phyloP scores from a whole-genome alignment of 441 rosid species.

The Francoa sonchifolia region DNA sequence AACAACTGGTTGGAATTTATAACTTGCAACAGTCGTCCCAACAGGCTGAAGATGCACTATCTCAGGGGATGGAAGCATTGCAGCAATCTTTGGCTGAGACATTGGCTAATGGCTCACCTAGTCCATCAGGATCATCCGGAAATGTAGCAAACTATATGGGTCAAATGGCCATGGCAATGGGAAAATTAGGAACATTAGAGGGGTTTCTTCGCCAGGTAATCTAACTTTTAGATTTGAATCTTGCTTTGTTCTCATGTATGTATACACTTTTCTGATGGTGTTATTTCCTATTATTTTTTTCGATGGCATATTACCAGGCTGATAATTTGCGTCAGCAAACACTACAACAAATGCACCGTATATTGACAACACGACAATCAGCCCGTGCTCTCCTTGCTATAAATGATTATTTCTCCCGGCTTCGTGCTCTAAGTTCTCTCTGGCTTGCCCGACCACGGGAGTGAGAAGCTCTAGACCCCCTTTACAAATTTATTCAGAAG shows the following conservation, averaged over 20 bases:
- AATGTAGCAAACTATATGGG: constrained; percentile 42
- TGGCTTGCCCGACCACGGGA: constrained; percentile 66
- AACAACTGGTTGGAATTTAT: constrained; percentile 43
- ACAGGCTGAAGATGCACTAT: constrained; percentile 91
- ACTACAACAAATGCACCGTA: constrained; percentile 61
- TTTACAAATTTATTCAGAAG: too few relatives aligned
- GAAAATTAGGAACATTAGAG: constrained; percentile 54
- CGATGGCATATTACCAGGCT: constrained; percentile 48
- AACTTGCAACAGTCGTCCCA: constrained; percentile 59
- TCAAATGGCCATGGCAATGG: constrained; percentile 56
- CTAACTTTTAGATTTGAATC: not conserved
- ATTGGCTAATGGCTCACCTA: constrained; percentile 46
- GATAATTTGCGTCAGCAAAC: constrained; percentile 85
- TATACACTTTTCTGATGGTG: not conserved
- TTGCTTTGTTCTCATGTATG: constrained; percentile 2
- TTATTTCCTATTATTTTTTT: too few relatives aligned
- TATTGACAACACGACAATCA: constrained; percentile 67
- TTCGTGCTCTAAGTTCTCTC: constrained; percentile 57
- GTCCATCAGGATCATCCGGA: too few relatives aligned
- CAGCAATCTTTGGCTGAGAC: constrained; percentile 53
- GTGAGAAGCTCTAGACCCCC: too few relatives aligned
- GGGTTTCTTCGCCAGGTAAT: constrained; percentile 76
- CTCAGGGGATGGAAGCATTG: constrained; percentile 84
- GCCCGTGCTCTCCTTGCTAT: constrained; percentile 82
- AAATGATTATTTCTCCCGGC: constrained; percentile 82